A percentile compares a stretch with the other conserved stretches of the same genome.
These are phyloP conservation scores for Candida golubevii DNA, from an alignment of 805 yeast species.

Conservation along the genomic window DNA sequence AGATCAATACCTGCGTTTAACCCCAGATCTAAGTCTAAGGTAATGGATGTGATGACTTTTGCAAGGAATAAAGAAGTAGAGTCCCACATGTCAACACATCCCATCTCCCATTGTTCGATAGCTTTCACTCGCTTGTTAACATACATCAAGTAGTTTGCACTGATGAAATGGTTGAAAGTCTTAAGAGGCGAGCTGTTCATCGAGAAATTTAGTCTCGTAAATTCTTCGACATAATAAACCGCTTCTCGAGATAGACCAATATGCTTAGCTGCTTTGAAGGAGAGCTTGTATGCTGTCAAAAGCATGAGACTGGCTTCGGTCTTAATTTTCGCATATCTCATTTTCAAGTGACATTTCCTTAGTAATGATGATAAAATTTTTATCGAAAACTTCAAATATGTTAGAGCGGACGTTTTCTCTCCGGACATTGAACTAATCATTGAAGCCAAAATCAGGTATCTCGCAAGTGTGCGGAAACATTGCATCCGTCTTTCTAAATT, in stretches of 20 bases:
- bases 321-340: constrained; percentile 25
- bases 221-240: constrained; percentile 50
- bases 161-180: constrained; percentile 16
- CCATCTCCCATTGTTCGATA: background rate
- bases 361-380: constrained; percentile 52
- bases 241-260: constrained; percentile 59
- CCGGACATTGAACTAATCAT: constrained; percentile 16
- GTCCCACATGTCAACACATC: constrained; percentile 1
- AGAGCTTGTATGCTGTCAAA: constrained; percentile 32
- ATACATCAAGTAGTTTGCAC: constrained; percentile 11
- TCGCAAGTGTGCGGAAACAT: constrained; percentile 29
- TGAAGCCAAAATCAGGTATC: constrained; percentile 32
- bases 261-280: constrained; percentile 39
- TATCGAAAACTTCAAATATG: constrained; percentile 45
- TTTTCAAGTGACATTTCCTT: constrained; percentile 30
- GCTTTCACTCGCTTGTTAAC: constrained; percentile 11
- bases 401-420: constrained; percentile 27
- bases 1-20: background rate
- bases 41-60: background rate
- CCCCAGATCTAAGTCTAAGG: background rate
- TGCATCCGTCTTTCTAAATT: constrained; percentile 20
- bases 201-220: constrained; percentile 33
- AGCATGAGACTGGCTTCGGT: constrained; percentile 35
- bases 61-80: constrained; percentile 1
- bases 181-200: constrained; percentile 19